Percentiles rank a stretch among this genome's conserved stretches.
Evolutionary conservation across 1,284 basidiomycete species (phyloP).

Genomic region (Xerocomus amazonicus): DNA sequence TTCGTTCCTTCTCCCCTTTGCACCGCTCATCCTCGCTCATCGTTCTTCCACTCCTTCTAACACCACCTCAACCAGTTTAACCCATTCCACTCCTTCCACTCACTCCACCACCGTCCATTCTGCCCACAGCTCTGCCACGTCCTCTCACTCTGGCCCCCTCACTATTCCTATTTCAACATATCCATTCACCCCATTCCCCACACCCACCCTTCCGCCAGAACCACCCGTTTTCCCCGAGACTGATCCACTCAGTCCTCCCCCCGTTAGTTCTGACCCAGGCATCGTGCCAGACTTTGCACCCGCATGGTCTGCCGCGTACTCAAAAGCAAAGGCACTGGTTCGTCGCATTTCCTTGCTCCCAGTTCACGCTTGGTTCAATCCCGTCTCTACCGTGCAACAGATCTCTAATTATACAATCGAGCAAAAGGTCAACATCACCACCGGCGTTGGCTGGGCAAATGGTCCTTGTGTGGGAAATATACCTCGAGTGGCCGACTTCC

Average conservation of each 20-base stretch:
- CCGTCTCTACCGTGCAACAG: constrained; percentile 11
- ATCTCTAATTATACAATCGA: constrained; percentile 37
- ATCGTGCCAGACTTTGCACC: constrained; percentile 43
- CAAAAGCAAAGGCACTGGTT: constrained; percentile 37
- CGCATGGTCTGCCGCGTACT: constrained; percentile 41
- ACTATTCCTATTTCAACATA: constrained; percentile 29
- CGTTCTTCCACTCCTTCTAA: background rate
- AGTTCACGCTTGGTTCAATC: no score
- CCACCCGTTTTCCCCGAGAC: constrained; percentile 30
- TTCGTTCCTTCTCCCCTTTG: constrained; percentile 18
- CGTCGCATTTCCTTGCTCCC: constrained; percentile 5
- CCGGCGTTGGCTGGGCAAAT: constrained; percentile 38
- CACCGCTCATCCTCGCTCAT: constrained; percentile 9
- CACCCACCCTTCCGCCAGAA: constrained; percentile 27
- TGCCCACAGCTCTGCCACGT: background rate
- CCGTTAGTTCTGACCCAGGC: constrained; percentile 25
- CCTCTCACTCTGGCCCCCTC: constrained; percentile 13
- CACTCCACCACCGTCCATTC: background rate
- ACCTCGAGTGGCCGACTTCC: constrained; percentile 26
- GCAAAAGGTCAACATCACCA: constrained; percentile 42
- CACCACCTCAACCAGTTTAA: background rate
- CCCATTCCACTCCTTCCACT: constrained; percentile 6
- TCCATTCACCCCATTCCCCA: constrained; percentile 28
- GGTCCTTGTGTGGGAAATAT: constrained; percentile 46
- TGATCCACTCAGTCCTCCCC: constrained; percentile 29